phyloP scores from a whole-genome alignment of 2,329 filamentous ascomycete species.

The Cercospora berteroae region DNA sequence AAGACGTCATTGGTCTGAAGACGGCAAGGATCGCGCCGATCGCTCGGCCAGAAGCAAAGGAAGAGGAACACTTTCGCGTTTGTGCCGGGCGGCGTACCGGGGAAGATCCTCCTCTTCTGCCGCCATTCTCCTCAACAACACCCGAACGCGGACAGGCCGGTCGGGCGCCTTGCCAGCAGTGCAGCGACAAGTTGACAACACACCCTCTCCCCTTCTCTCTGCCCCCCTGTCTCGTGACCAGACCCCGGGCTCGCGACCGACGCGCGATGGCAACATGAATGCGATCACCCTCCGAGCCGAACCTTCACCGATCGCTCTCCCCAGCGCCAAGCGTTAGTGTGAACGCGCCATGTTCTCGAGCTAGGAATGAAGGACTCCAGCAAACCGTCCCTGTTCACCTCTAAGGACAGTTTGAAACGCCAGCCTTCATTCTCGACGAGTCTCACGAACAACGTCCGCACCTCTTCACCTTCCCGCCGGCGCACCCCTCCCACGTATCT shows the following conservation, averaged over 20 bases:
- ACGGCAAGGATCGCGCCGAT: not conserved
- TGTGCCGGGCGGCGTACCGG: not conserved
- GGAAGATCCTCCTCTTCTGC: not conserved
- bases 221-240: not conserved
- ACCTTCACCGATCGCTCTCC: not conserved
- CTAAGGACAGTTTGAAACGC: constrained; percentile 19
- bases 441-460: constrained; percentile 16
- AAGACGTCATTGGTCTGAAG: not conserved
- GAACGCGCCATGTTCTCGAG: constrained; percentile 10
- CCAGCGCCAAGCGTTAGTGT: not conserved
- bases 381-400: constrained; percentile 24
- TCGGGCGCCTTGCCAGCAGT: not conserved
- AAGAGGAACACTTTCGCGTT: not conserved
- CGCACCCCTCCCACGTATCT: constrained; percentile 15
- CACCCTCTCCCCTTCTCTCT: not conserved
- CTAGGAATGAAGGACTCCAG: constrained; percentile 23
- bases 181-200: not conserved
- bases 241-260: not conserved
- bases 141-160: not conserved
- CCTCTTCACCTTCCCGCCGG: constrained; percentile 25
- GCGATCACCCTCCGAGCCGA: constrained; percentile 6
- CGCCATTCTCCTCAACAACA: not conserved
- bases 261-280: not conserved
- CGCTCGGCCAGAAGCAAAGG: not conserved
- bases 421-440: constrained; percentile 6